Conservation (phyloP, 2,329 filamentous ascomycete genomes). For the Neonectria ditissima region DNA sequence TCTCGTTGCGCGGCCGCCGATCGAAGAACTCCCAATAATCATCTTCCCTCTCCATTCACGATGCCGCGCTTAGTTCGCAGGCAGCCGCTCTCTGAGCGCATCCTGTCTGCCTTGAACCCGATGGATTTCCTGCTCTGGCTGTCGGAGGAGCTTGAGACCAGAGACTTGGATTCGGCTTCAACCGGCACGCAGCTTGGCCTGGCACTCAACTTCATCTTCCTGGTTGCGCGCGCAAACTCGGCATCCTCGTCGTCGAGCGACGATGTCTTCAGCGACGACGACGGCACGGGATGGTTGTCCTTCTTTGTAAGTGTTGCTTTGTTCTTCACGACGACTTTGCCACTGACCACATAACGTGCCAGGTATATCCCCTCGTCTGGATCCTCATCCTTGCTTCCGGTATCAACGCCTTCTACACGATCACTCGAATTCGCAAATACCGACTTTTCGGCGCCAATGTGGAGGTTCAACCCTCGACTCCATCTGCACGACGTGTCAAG, state of each 20-base stretch:
- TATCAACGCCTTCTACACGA: constrained; percentile 83
- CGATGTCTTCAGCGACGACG: constrained; percentile 85
- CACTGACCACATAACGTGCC: constrained; percentile 32
- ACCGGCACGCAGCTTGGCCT: constrained; percentile 83
- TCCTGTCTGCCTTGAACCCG: constrained; percentile 84
- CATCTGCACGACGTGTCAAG: constrained; percentile 87
- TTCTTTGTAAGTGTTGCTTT: constrained; percentile 59
- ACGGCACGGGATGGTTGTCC: constrained; percentile 73
- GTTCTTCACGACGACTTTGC: constrained; percentile 6
- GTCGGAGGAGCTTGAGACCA: constrained; percentile 91
- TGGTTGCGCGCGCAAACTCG: constrained; percentile 85
- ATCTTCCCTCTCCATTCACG: constrained; percentile 44
- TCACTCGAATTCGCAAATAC: constrained; percentile 85
- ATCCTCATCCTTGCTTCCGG: constrained; percentile 74
- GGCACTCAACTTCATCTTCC: constrained; percentile 80
- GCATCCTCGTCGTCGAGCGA: constrained; percentile 68
- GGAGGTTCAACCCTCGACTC: constrained; percentile 79
- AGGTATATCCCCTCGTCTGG: constrained; percentile 80
- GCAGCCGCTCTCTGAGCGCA: constrained; percentile 81
- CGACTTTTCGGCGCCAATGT: constrained; percentile 90
- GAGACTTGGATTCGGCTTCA: constrained; percentile 87
- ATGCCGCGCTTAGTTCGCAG: constrained; percentile 85
- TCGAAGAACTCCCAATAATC: constrained; percentile 1
- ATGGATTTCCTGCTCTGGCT: constrained; percentile 92
- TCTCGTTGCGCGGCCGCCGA: constrained; percentile 13